Evolutionary conservation across 164 flowering plant genomes (phyloP), one percentile per base, ranked within the genome.

Genomic region (Liriodendron chinense): DNA sequence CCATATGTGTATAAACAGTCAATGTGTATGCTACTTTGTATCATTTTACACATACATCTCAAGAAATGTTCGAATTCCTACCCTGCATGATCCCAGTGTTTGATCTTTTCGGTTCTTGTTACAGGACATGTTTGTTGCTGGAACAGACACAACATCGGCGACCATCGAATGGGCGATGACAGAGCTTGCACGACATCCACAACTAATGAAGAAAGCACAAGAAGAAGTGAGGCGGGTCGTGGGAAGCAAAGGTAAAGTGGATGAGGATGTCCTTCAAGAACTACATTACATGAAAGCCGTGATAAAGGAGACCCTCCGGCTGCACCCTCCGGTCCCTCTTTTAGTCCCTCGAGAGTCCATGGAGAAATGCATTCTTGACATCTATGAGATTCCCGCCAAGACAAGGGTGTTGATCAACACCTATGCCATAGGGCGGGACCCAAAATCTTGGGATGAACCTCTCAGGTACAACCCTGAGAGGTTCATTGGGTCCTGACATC

Each of bases 61-160:
- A n/a, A n/a, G n/a, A n/a, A n/a, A n/a, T n/a, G n/a, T n/a, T n/a
- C n/a, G n/a, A n/a, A n/a, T n/a, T n/a, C n/a, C n/a, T n/a, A n/a
- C n/a, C n/a, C n/a, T n/a, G n/a, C n/a, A n/a, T n/a, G n/a, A n/a
- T n/a, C n/a, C n/a, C n/a, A n/a, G n/a, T n/a, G n/a, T n/a, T n/a
- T n/a, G n/a, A n/a, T n/a, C n/a, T n/a, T n/a, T n/a, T n/a, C n/a
- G 10, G 9, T 49, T 7, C 10, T 65, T 26, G 20, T 24, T 25
- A 76, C 84, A 86, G 89, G 93, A 88, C 83, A 86, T 89, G 87
- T 88, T 89, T 73, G 88, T 88, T 0, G 91, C 89, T 14, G 93
- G 93, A 69, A 89, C 91, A 0, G 89, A 89, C 57, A 86, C 91
- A 61, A 78, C 91, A 7, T 68, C 89, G 6, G 86, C 90, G 20